Evolutionary conservation across 179 eudicot species (phyloP).

Genomic region (Beta lomatogona): DNA sequence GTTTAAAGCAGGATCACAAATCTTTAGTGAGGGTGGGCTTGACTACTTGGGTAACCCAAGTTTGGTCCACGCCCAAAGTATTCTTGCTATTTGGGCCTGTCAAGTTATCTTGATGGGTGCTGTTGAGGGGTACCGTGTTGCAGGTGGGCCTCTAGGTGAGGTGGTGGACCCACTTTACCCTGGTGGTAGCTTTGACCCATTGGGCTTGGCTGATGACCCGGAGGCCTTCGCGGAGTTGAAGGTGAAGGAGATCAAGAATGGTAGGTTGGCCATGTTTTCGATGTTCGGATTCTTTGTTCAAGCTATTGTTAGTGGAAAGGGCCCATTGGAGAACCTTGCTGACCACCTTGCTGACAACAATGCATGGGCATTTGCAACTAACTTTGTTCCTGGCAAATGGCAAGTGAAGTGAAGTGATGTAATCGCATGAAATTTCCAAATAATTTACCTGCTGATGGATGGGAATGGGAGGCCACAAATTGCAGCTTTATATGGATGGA

Average conservation of each 20-base stretch:
- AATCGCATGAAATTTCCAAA: too few relatives aligned
- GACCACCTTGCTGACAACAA: conserved; percentile 15
- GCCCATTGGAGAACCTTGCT: conserved; percentile 11
- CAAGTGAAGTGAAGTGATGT: neutral
- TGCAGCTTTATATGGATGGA: too few relatives aligned
- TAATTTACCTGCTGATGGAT: too few relatives aligned
- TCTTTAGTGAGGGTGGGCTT: conserved; percentile 44
- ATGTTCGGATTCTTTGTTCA: conserved; percentile 59
- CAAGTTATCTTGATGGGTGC: conserved; percentile 47
- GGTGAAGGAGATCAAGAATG: conserved; percentile 84
- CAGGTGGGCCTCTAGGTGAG: conserved; percentile 68
- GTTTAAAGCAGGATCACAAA: conserved; percentile 47
- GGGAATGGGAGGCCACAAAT: too few relatives aligned
- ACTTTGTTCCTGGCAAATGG: conserved; percentile 18
- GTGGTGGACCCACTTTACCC: conserved; percentile 67
- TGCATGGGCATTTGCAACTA: conserved; percentile 14
- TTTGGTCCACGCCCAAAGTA: conserved; percentile 43
- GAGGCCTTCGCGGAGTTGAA: conserved; percentile 74
- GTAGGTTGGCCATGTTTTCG: conserved; percentile 70
- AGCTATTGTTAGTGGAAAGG: conserved; percentile 17
- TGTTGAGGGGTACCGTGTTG: conserved; percentile 42
- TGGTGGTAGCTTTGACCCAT: conserved; percentile 71
- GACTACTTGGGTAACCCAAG: conserved; percentile 48
- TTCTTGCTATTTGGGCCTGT: conserved; percentile 34
- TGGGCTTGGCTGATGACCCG: conserved; percentile 71